Base-by-base conservation (phyloP, 495 filamentous ascomycete genomes). In the Tuber umbilicatum region DNA sequence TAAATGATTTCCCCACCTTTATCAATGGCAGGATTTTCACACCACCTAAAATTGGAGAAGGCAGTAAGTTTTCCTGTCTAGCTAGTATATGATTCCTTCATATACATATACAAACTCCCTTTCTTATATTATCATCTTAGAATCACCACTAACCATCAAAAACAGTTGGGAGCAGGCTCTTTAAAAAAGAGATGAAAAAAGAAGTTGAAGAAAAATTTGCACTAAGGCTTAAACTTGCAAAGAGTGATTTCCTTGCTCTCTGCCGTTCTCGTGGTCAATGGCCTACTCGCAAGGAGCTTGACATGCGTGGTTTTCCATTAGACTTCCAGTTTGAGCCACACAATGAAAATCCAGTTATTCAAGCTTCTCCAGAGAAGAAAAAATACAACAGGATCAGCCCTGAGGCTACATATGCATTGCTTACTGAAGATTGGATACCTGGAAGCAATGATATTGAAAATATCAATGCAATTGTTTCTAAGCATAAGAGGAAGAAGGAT, bases 381-480 rank as follows among this genome's bases (percentile, higher is more conserved):
- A 64, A 27, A 16, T 5, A 5, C 10, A 5, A 0, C 3, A 31
- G 31, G 6, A 64, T 2, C 7, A 16, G 27, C 27, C n/a, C 19
- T 3, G n/a, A 27, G 10, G n/a, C 1, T 10, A 10, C 12, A 0
- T 12, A 27, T 6, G 55, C 9, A 31, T 14, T 16, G 2, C 50
- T 64, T 17, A 5, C 12, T 3, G 12, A 10, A 12, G 12, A 64
- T 64, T 16, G n/a, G 55, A 17, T 1, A 2, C 55, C 55, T 10
- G n/a, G 27, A 1, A 2, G 9, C 3, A 12, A 3, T 14, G 55
- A 31, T 5, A 16, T 64, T 23, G 12, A 31, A 31, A 64, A 31
- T 5, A 5, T 27, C 0, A 3, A 2, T 3, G 17, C 5, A 0
- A 31, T n/a, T 31, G 4, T 10, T 14, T 4, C n/a, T 2, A 31